These are phyloP conservation scores for Lipomyces chichibuensis DNA, from an alignment of 805 yeast species.

Conservation along the genomic window DNA sequence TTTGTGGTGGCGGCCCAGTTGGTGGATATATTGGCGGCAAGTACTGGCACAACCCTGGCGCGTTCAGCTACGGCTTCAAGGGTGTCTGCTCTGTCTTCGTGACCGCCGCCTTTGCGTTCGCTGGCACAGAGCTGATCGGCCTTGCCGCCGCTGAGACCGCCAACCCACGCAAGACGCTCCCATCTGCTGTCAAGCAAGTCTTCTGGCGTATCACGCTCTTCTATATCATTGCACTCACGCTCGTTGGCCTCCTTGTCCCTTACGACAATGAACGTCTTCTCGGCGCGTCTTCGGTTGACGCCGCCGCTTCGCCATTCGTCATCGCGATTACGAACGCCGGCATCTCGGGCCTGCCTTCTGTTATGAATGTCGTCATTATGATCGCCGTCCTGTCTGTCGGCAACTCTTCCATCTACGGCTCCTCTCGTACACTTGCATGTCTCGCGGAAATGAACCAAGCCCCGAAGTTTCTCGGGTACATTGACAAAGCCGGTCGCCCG, in stretches of 20 bases:
- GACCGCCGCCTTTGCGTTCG: constrained; percentile 75
- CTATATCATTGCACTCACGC: constrained; percentile 61
- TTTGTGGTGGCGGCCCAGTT: constrained; percentile 63
- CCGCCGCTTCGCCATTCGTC: constrained; percentile 73
- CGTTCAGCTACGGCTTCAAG: constrained; percentile 64
- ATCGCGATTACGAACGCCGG: constrained; percentile 71
- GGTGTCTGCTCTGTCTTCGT: constrained; percentile 75
- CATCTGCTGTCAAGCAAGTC: constrained; percentile 76
- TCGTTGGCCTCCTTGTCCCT: constrained; percentile 74
- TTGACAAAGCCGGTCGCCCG: constrained; percentile 81
- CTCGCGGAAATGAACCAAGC: constrained; percentile 68
- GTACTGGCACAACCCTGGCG: constrained; percentile 65
- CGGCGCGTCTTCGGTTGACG: constrained; percentile 55
- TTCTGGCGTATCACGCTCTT: constrained; percentile 79
- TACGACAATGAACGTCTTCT: constrained; percentile 56
- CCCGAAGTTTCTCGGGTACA: constrained; percentile 63
- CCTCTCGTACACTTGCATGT: constrained; percentile 69
- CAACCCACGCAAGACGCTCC: constrained; percentile 68
- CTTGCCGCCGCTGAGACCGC: constrained; percentile 77
- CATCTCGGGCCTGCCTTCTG: constrained; percentile 65
- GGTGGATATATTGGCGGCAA: constrained; percentile 60
- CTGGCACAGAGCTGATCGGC: constrained; percentile 75
- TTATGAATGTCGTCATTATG: constrained; percentile 71
- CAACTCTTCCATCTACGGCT: constrained; percentile 69
- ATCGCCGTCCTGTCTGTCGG: constrained; percentile 74